These are phyloP conservation scores for Seiridium unicorne DNA, from an alignment of 2,329 filamentous ascomycete genomes.

Conservation along the genomic window DNA sequence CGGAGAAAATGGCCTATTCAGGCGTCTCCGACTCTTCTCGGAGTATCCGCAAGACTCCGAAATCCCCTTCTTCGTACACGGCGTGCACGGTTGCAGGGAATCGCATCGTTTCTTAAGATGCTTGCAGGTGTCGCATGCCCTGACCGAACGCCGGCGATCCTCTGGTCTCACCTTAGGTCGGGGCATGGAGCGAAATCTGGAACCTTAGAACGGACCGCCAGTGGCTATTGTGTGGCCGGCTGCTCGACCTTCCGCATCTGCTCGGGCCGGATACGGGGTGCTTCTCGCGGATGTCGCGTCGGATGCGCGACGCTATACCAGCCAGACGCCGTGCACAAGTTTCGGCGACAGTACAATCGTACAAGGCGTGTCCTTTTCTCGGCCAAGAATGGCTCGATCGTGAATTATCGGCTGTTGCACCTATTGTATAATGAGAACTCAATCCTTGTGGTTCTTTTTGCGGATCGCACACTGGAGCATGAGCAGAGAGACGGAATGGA, in stretches of 20 bases:
- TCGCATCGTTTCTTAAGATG: constrained; percentile 9
- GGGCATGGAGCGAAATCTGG: constrained; percentile 4
- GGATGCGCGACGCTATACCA: background rate
- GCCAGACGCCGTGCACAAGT: background rate
- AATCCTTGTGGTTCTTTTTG: background rate
- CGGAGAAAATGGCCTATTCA: background rate
- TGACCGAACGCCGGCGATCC: constrained; percentile 8
- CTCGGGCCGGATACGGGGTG: background rate
- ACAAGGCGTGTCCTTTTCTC: background rate
- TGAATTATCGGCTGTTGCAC: constrained; percentile 2
- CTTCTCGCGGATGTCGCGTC: background rate
- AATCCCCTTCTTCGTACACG: constrained; percentile 7
- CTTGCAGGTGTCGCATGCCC: constrained; percentile 9
- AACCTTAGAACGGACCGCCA: background rate
- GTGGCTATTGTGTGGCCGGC: background rate
- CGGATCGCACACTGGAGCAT: constrained; percentile 1
- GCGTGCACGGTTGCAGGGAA: constrained; percentile 7
- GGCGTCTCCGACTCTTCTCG: constrained; percentile 1
- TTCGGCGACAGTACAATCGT: background rate
- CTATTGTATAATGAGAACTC: background rate
- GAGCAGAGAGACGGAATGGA: constrained; percentile 1
- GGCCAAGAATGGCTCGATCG: background rate
- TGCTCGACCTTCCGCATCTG: constrained; percentile 1
- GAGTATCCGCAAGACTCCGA: constrained; percentile 7
- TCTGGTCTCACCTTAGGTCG: constrained; percentile 12